These are phyloP conservation scores for Cercospora sp. DNA, from an alignment of 2,329 filamentous ascomycete species.

Conservation along the genomic window DNA sequence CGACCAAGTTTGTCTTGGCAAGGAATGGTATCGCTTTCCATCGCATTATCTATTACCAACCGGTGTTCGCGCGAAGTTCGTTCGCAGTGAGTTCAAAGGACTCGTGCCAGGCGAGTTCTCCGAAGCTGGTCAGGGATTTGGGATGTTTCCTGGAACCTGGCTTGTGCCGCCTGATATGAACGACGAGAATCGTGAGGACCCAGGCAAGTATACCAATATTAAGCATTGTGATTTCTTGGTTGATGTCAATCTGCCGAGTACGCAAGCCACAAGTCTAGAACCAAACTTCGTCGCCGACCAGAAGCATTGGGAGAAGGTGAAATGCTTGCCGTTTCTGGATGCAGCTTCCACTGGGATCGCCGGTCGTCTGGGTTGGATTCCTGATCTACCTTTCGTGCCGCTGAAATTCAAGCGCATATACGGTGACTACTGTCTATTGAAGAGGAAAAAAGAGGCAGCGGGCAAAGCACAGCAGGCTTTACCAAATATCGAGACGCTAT, in stretches of 20 bases:
- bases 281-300: slow-evolving; percentile 75
- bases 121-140: slow-evolving; percentile 65
- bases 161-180: slow-evolving; percentile 83
- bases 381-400: slow-evolving; percentile 69
- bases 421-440: slow-evolving; percentile 84
- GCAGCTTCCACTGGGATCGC: slow-evolving; percentile 70
- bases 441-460: slow-evolving; percentile 48
- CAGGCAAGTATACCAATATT: slow-evolving; percentile 79
- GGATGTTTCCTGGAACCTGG: slow-evolving; percentile 81
- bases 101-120: slow-evolving; percentile 88
- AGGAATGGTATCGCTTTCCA: slow-evolving; percentile 98
- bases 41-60: slow-evolving; percentile 86
- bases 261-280: slow-evolving; percentile 64
- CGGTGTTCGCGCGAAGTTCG: slow-evolving; percentile 81
- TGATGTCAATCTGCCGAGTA: slow-evolving; percentile 75
- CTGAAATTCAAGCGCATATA: slow-evolving; percentile 70
- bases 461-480: slow-evolving; percentile 10
- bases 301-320: slow-evolving; percentile 73
- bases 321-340: slow-evolving; percentile 80
- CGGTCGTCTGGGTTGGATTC: slow-evolving; percentile 79
- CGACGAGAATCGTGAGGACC: slow-evolving; percentile 83
- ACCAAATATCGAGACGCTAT: slow-evolving; percentile 24
- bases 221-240: slow-evolving; percentile 78
- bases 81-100: slow-evolving; percentile 86
- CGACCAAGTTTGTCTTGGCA: slow-evolving; percentile 81